phyloP scores from a whole-genome alignment of 2,329 filamentous ascomycete genomes.

The Fusarium mexicanum region DNA sequence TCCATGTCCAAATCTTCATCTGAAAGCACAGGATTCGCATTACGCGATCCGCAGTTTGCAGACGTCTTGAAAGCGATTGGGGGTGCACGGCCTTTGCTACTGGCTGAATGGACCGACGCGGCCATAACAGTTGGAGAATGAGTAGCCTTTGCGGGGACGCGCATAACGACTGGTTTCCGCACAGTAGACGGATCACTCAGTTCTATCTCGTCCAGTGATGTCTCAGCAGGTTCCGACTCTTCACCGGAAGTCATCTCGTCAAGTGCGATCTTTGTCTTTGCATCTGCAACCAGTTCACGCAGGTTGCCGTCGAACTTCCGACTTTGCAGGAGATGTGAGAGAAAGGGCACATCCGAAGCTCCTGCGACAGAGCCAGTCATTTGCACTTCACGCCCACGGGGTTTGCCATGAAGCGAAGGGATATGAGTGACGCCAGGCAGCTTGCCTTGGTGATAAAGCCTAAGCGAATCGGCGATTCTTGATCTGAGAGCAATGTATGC shows the following conservation, averaged over 20 bases:
- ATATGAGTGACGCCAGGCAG: constrained; percentile 59
- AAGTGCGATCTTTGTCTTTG: constrained; percentile 62
- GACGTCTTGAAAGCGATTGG: constrained; percentile 54
- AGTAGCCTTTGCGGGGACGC: constrained; percentile 67
- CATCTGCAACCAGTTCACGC: constrained; percentile 65
- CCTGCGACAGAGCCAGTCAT: constrained; percentile 55
- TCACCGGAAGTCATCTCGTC: constrained; percentile 64
- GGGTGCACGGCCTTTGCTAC: constrained; percentile 63
- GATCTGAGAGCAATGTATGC: constrained; percentile 60
- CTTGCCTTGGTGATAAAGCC: constrained; percentile 62
- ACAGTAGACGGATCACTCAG: constrained; percentile 27
- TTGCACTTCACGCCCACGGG: constrained; percentile 12
- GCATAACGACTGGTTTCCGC: constrained; percentile 59
- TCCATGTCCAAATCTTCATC: constrained; percentile 63
- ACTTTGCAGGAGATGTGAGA: constrained; percentile 72
- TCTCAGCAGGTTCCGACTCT: constrained; percentile 57
- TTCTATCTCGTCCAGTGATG: constrained; percentile 14
- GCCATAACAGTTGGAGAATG: constrained; percentile 59
- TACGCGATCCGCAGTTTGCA: constrained; percentile 39
- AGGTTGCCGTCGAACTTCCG: constrained; percentile 71
- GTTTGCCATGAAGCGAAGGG: constrained; percentile 45
- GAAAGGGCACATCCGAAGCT: constrained; percentile 69
- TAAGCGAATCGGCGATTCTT: constrained; percentile 64
- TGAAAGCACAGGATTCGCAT: constrained; percentile 40
- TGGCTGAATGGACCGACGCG: constrained; percentile 59